Conservation (phyloP, 345 rosid genomes). For the Boechera divaricarpa region DNA sequence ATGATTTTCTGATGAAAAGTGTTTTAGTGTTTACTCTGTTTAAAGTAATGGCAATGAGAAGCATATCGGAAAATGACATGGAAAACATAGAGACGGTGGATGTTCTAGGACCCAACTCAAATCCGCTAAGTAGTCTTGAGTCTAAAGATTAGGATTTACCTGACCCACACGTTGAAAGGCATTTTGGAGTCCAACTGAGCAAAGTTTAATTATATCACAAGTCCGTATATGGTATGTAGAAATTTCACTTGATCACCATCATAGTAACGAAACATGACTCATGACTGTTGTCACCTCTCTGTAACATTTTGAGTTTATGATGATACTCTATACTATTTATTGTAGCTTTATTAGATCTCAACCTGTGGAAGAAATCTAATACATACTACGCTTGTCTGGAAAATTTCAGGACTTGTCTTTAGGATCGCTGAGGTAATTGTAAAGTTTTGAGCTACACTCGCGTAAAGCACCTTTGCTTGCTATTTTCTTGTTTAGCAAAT, state of each 20-base stretch:
- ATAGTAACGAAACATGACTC: constrained; percentile 6
- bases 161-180: constrained; percentile 11
- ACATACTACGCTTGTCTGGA: not conserved
- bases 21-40: constrained; percentile 15
- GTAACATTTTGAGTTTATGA: not conserved
- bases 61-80: not conserved
- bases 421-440: not conserved
- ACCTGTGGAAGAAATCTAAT: not conserved
- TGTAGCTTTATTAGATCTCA: not conserved
- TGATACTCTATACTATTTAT: not conserved
- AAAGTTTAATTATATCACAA: constrained; percentile 16
- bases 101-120: not conserved
- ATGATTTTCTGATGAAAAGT: not conserved
- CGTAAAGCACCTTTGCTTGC: constrained; percentile 6
- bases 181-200: constrained; percentile 7
- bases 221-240: constrained; percentile 10
- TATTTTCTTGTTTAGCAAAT: constrained; percentile 20
- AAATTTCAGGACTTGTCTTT: constrained; percentile 1
- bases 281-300: constrained; percentile 9
- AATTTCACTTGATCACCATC: constrained; percentile 14
- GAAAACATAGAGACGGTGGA: not conserved
- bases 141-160: not conserved
- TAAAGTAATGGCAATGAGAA: not conserved
- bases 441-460: not conserved
- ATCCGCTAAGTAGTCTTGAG: not conserved